Base-by-base conservation (phyloP, 2,329 filamentous ascomycete species). In the Emmonsia crescens region DNA sequence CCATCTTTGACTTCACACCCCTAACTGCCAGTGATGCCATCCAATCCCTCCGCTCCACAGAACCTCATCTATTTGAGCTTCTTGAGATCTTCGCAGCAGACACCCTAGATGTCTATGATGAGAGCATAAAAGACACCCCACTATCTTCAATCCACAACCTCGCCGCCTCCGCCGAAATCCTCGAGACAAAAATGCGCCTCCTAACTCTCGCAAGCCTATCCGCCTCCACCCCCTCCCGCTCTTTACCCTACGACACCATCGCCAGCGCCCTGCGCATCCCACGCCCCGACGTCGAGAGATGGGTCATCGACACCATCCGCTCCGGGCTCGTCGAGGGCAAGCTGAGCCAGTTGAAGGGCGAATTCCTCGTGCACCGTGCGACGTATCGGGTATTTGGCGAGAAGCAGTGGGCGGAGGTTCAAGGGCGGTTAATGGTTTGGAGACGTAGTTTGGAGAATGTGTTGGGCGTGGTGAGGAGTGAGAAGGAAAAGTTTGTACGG, bases 251-350 rank as follows among this genome's bases (percentile, higher is more conserved):
- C 78, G 82, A 83, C 67, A 84, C 84, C 71, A 96, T 99, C 72
- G 85, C 89, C 66, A 88, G 88, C 73, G 88, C 91, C 5, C 85
- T 99, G 55, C 88, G 94, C 76, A 86, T 99, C 61, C 86, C 90
- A 54, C 73, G 79, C 55, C 86, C 89, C 66, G 91, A 97, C 66
- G 91, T 97, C 49, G 94, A 99, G 82, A 89, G 93, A 83, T 99
- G 94, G 94, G 91, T 95, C 68, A 99, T 99, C 71, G 94, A 99
- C 75, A 92, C 95, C 68, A 96, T 99, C 78, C 90, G 94, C 68
- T 91, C 92, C 56, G 91, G 92, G 40, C 85, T 99, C 44, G 90
- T 99, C 59, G 94, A 99, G 80, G 94, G 94, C 74, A 96, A 96
- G 79, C 85, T 99, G 68, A 94, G 89, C 63, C 94, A 99, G 80